These are phyloP conservation scores for Exophiala xenobiotica DNA, from an alignment of 2,329 filamentous ascomycete genomes.

Conservation along the genomic window DNA sequence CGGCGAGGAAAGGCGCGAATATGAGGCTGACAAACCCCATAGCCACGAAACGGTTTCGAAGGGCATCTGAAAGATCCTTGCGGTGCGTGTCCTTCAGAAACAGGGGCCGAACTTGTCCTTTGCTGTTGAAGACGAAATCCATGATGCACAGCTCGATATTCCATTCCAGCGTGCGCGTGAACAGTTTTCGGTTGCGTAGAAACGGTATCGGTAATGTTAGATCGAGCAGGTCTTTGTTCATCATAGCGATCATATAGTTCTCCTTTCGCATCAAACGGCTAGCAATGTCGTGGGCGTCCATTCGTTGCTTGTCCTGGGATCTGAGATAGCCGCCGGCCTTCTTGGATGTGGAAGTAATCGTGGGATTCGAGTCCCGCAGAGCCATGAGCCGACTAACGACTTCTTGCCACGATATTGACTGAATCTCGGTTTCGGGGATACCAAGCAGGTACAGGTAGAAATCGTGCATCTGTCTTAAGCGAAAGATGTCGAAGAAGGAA, in stretches of 20 bases:
- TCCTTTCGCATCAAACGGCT: slow-evolving; percentile 95
- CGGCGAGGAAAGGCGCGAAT: slow-evolving; percentile 81
- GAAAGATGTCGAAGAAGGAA: slow-evolving; percentile 69
- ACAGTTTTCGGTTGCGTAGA: slow-evolving; percentile 72
- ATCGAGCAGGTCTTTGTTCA: slow-evolving; percentile 95
- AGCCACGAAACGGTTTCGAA: slow-evolving; percentile 76
- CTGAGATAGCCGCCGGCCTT: slow-evolving; percentile 64
- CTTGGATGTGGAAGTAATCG: slow-evolving; percentile 66
- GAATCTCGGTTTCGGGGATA: slow-evolving; percentile 82
- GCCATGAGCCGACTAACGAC: slow-evolving; percentile 82
- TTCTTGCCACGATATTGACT: slow-evolving; percentile 92
- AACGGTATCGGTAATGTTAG: slow-evolving; percentile 84
- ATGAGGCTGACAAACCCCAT: slow-evolving; percentile 83
- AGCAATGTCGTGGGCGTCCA: slow-evolving; percentile 95
- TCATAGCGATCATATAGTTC: slow-evolving; percentile 93
- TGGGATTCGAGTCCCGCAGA: slow-evolving; percentile 80
- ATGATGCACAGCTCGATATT: slow-evolving; percentile 86
- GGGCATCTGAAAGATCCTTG: slow-evolving; percentile 70
- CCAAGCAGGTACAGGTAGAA: slow-evolving; percentile 82
- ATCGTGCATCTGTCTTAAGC: slow-evolving; percentile 74
- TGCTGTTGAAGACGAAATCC: slow-evolving; percentile 89
- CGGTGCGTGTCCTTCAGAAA: slow-evolving; percentile 84
- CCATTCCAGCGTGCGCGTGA: slow-evolving; percentile 89
- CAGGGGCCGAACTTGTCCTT: slow-evolving; percentile 80
- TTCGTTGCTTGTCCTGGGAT: slow-evolving; percentile 85